These are phyloP conservation scores for Phlebiopsis gigantea DNA, from an alignment of 768 basidiomycete genomes.

Conservation along the genomic window DNA sequence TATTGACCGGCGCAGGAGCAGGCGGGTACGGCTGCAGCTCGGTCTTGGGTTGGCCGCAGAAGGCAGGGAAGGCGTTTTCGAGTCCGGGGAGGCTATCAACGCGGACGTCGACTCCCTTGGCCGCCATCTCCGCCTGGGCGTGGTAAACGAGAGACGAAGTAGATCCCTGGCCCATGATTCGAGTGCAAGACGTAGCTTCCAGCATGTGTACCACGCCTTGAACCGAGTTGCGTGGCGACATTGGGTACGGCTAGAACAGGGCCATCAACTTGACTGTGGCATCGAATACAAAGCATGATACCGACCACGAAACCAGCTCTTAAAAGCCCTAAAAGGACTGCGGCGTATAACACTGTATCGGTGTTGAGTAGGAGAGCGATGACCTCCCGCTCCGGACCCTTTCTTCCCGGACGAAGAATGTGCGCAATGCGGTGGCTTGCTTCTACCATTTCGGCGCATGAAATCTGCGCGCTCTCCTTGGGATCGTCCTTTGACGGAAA, in stretches of 20 bases:
- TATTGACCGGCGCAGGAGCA: background rate
- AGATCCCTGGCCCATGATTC: conserved; percentile 30
- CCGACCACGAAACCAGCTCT: conserved; percentile 9
- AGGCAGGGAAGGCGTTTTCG: conserved; percentile 14
- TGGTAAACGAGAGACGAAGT: conserved; percentile 27
- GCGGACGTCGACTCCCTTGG: background rate
- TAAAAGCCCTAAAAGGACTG: conserved; percentile 1
- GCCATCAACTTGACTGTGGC: background rate
- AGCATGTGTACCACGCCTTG: conserved; percentile 32
- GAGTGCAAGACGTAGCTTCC: conserved; percentile 32
- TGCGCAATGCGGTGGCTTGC: conserved; percentile 11
- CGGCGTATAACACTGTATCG: conserved; percentile 7
- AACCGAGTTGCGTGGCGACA: conserved; percentile 33
- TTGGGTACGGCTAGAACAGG: conserved; percentile 26
- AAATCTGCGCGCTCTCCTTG: background rate
- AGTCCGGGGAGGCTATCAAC: conserved; percentile 17
- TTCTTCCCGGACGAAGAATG: background rate
- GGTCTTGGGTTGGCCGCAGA: conserved; percentile 3
- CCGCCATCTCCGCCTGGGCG: conserved; percentile 20
- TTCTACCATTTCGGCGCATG: background rate
- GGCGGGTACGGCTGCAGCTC: conserved; percentile 9
- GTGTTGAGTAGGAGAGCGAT: conserved; percentile 6
- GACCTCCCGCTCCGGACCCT: conserved; percentile 3
- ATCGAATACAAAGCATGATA: background rate
- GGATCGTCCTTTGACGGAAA: background rate